phyloP scores from a whole-genome alignment of 164 flowering plant species.

The Nymphaea thermarum region DNA sequence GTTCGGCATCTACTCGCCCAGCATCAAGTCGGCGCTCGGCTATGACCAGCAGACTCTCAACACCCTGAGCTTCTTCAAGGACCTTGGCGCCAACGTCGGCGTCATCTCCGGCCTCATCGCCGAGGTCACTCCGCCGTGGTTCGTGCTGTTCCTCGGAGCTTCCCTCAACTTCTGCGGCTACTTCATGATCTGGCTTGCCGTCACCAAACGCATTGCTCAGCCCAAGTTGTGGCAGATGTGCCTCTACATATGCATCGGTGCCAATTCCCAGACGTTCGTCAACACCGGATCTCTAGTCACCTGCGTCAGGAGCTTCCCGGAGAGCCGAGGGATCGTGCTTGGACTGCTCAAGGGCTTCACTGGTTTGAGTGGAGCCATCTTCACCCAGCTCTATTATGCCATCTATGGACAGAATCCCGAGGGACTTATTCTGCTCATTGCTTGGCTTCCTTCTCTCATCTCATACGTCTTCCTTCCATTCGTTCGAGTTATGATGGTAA shows the following conservation, averaged over 20 bases:
- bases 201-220: conserved; percentile 22
- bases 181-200: conserved; percentile 59
- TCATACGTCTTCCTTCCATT: conserved; percentile 19
- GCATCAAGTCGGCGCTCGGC: conserved; percentile 33
- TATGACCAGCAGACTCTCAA: conserved; percentile 69
- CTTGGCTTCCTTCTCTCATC: conserved; percentile 22
- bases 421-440: conserved; percentile 20
- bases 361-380: conserved; percentile 60
- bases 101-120: conserved; percentile 48
- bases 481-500: conserved; percentile 15
- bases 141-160: conserved; percentile 38
- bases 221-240: conserved; percentile 66
- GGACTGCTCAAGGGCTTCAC: conserved; percentile 55
- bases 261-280: conserved; percentile 50
- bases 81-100: conserved; percentile 61
- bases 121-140: conserved; percentile 62
- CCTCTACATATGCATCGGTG: conserved; percentile 39
- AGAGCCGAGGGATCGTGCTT: conserved; percentile 46
- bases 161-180: conserved; percentile 48
- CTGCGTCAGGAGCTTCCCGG: conserved; percentile 57
- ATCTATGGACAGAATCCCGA: conserved; percentile 23
- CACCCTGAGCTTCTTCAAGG: conserved; percentile 58
- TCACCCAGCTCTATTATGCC: conserved; percentile 48
- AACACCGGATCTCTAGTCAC: conserved; percentile 56
- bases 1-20: conserved; percentile 51